Evolutionary conservation across 2,329 filamentous ascomycete genomes (phyloP).

Genomic region (Fusarium hainanense): DNA sequence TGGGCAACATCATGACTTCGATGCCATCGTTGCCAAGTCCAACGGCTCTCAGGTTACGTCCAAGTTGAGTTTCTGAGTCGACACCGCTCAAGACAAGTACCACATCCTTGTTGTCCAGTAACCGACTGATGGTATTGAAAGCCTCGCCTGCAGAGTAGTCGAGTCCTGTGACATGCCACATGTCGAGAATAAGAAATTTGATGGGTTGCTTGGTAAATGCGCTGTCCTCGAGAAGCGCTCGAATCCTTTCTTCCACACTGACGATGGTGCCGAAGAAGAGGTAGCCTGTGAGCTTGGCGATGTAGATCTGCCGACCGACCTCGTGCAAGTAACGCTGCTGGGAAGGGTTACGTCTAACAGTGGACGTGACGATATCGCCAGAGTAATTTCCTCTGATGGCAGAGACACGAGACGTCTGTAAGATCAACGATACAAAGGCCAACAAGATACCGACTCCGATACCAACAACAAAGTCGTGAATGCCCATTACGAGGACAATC

Average conservation of each 20-base stretch:
- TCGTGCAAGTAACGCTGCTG: conserved; percentile 88
- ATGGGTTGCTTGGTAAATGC: conserved; percentile 82
- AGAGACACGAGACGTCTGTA: conserved; percentile 90
- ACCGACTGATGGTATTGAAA: conserved; percentile 89
- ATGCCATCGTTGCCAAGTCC: conserved; percentile 80
- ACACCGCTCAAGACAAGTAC: conserved; percentile 86
- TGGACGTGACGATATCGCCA: conserved; percentile 89
- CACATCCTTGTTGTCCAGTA: conserved; percentile 81
- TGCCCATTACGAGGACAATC: conserved; percentile 95
- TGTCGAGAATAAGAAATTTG: conserved; percentile 88
- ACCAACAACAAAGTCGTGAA: conserved; percentile 95
- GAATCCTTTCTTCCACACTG: conserved; percentile 89
- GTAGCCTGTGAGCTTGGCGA: conserved; percentile 92
- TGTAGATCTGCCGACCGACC: conserved; percentile 87
- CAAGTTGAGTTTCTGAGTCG: conserved; percentile 78
- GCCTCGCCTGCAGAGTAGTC: conserved; percentile 97
- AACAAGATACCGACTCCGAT: conserved; percentile 92
- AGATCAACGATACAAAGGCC: conserved; percentile 89
- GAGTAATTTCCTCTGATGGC: conserved; percentile 92
- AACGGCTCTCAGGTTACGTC: conserved; percentile 82
- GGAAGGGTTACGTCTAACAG: conserved; percentile 88
- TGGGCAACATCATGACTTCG: conserved; percentile 83
- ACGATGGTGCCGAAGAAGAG: conserved; percentile 99
- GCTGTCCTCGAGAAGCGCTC: conserved; percentile 83
- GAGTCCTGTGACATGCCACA: conserved; percentile 88